phyloP scores from a whole-genome alignment of 1,284 basidiomycete species.

The Ceratobasidium sp. region DNA sequence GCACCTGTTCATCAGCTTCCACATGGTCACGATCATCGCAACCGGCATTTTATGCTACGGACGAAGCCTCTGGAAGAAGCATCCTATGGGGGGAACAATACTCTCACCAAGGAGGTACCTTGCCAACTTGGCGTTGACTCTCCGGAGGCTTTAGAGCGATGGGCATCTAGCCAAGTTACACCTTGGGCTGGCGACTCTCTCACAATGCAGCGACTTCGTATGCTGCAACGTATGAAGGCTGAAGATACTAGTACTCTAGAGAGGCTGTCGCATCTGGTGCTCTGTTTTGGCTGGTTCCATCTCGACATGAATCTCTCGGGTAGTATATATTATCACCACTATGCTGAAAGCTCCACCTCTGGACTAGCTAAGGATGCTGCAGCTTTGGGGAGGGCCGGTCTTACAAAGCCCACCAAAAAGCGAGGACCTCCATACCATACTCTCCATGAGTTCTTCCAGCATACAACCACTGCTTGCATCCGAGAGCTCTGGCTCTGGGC shows the following conservation, averaged over 20 bases:
- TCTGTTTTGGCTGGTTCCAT: neutral
- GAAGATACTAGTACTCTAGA: neutral
- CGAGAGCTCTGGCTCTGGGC: neutral
- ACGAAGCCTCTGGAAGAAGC: neutral
- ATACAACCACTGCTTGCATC: neutral
- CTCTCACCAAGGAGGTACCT: neutral
- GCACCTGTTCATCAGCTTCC: neutral
- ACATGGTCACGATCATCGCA: neutral
- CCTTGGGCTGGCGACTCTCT: neutral
- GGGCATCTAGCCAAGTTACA: too few relatives aligned
- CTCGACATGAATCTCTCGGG: neutral
- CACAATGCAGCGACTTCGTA: neutral
- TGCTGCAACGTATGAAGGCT: slow-evolving; percentile 2
- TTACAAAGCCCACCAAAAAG: neutral
- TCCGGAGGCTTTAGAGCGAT: too few relatives aligned
- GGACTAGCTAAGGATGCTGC: neutral
- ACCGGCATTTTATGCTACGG: neutral
- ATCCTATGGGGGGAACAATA: neutral
- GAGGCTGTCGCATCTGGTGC: neutral
- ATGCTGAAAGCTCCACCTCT: neutral
- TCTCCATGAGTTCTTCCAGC: neutral
- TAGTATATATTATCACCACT: neutral
- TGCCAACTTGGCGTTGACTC: neutral
- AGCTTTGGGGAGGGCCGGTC: neutral
- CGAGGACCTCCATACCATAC: neutral